Conservation (phyloP, 2,329 filamentous ascomycete species). For the Neonectria magnoliae region DNA sequence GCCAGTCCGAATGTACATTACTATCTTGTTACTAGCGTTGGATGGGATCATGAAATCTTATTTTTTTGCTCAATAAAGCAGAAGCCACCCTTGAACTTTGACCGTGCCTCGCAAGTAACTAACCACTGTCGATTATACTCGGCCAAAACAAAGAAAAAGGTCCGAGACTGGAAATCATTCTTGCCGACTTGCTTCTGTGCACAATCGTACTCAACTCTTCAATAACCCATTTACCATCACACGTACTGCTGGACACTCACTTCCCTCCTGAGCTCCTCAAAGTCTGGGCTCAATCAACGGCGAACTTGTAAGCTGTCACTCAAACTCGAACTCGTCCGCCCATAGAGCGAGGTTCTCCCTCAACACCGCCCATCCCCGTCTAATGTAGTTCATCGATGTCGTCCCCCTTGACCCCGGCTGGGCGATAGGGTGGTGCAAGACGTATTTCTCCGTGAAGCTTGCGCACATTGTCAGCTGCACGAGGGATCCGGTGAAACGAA, state of each 20-base stretch:
- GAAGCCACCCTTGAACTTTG: constrained; percentile 6
- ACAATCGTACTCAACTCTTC: background rate
- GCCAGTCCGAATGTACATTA: constrained; percentile 30
- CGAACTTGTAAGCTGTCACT: too few relatives aligned
- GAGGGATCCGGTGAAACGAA: constrained; percentile 10
- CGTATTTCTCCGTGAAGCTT: constrained; percentile 39
- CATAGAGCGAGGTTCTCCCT: background rate
- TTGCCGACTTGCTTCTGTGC: background rate
- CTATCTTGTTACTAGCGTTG: constrained; percentile 34
- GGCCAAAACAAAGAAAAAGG: constrained; percentile 14
- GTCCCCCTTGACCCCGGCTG: constrained; percentile 34
- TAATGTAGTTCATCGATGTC: constrained; percentile 51
- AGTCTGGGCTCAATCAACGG: too few relatives aligned
- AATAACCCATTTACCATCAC: background rate
- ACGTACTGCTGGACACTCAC: background rate
- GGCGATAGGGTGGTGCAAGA: constrained; percentile 40
- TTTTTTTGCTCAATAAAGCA: constrained; percentile 23
- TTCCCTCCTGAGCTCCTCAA: background rate
- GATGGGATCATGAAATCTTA: constrained; percentile 28
- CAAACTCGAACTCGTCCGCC: background rate
- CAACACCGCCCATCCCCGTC: constrained; percentile 10
- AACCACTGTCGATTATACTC: constrained; percentile 24
- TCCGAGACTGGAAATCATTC: background rate
- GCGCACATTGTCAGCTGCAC: constrained; percentile 28
- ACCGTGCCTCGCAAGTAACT: constrained; percentile 14